These are phyloP conservation scores for Paspalum vaginatum DNA, from an alignment of 176 grass and related monocot genomes.

Conservation along the genomic window DNA sequence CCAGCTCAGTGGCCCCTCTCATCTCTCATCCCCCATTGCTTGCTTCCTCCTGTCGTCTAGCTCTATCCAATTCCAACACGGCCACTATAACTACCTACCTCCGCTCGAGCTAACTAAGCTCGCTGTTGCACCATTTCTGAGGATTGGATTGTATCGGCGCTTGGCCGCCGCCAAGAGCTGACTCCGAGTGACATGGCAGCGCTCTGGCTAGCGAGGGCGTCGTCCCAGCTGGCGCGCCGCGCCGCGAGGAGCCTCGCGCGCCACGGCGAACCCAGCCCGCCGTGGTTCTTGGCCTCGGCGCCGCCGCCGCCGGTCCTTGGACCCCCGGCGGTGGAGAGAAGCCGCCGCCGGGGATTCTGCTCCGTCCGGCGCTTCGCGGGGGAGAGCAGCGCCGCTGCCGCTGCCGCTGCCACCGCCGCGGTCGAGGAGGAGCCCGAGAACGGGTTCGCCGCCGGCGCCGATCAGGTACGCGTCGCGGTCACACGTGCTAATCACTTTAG, in stretches of 20 bases:
- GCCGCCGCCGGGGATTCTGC: conserved; percentile 32
- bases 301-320: conserved; percentile 5
- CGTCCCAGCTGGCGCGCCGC: conserved; percentile 31
- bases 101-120: neutral
- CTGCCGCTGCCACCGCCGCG: neutral
- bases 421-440: conserved; percentile 27
- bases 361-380: conserved; percentile 43
- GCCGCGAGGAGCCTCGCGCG: neutral
- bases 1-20: conserved; percentile 20
- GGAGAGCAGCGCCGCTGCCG: conserved; percentile 12
- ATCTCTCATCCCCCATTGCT: neutral
- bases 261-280: neutral
- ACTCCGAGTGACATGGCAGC: conserved; percentile 17
- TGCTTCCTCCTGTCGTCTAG: conserved; percentile 7
- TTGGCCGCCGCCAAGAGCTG: neutral
- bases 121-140: neutral
- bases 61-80: conserved; percentile 19
- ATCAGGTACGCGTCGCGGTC: conserved; percentile 23
- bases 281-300: conserved; percentile 5
- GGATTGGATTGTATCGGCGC: neutral
- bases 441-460: conserved; percentile 4
- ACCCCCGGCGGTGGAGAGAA: neutral
- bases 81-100: conserved; percentile 1
- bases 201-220: conserved; percentile 24
- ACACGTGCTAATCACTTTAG: neutral